These are phyloP conservation scores for barley (Hordeum vulgare) DNA, from an alignment of 176 grass and related monocot species.

Conservation along the genomic window MorexV3_pseudomolecules_assembly NC_058523.1:539601011-539601510, in stretches of 20 bases:
- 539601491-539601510: background rate
- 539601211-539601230: conserved; percentile 61
- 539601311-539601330: background rate
- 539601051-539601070: background rate
- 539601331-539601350: conserved; percentile 1
- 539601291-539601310: background rate
- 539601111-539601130: conserved; percentile 11
- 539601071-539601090: conserved; percentile 20
- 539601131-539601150: conserved; percentile 42
- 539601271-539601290: background rate
- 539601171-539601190: conserved; percentile 34
- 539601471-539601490: background rate
- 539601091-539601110: conserved; percentile 36
- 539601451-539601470: background rate
- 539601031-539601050: background rate
- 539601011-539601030: background rate
- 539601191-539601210: conserved; percentile 28
- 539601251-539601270: background rate
- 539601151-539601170: conserved; percentile 21
- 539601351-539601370: background rate
- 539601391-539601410: background rate
- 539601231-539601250: conserved; percentile 27
- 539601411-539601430: background rate
- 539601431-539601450: background rate
- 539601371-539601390: background rate